Conservation (phyloP, 495 filamentous ascomycete species). For the Trichoderma gamsii region DNA sequence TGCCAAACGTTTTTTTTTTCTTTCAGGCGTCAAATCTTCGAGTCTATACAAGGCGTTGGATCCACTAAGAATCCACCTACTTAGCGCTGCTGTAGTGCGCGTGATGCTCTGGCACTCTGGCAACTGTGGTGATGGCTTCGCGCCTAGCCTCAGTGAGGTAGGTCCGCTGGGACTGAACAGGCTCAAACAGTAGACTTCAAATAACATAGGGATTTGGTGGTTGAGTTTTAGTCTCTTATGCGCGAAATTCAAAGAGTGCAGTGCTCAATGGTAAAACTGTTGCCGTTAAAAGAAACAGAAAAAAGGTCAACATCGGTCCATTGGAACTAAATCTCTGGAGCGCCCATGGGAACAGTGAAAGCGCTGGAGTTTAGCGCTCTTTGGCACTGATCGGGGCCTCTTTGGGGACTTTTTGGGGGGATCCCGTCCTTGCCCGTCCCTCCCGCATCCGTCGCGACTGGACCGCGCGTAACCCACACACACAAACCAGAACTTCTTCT, state of each 20-base stretch:
- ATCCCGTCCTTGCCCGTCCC: slow-evolving; percentile 14
- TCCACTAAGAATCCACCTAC: slow-evolving; percentile 1
- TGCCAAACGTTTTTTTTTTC: no score
- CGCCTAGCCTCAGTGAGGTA: slow-evolving; percentile 1
- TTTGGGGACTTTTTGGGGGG: background rate
- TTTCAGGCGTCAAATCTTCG: no score
- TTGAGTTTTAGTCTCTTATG: background rate
- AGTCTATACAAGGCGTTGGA: background rate
- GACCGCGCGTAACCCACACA: slow-evolving; percentile 14
- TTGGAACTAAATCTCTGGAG: no score
- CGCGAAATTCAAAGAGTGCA: background rate
- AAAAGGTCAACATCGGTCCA: no score
- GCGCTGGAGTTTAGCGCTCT: background rate
- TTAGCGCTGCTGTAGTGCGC: slow-evolving; percentile 11
- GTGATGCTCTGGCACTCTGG: slow-evolving; percentile 5
- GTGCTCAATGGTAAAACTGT: background rate
- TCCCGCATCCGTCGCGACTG: slow-evolving; percentile 17
- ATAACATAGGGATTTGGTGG: background rate
- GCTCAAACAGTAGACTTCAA: background rate
- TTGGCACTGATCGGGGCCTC: background rate
- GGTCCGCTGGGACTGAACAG: slow-evolving; percentile 5
- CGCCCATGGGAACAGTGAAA: background rate
- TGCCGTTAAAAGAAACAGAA: no score
- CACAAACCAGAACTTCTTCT: slow-evolving; percentile 2
- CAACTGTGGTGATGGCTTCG: background rate